Conservation (phyloP, 2,329 filamentous ascomycete genomes). For the Botrytis medusae region DNA sequence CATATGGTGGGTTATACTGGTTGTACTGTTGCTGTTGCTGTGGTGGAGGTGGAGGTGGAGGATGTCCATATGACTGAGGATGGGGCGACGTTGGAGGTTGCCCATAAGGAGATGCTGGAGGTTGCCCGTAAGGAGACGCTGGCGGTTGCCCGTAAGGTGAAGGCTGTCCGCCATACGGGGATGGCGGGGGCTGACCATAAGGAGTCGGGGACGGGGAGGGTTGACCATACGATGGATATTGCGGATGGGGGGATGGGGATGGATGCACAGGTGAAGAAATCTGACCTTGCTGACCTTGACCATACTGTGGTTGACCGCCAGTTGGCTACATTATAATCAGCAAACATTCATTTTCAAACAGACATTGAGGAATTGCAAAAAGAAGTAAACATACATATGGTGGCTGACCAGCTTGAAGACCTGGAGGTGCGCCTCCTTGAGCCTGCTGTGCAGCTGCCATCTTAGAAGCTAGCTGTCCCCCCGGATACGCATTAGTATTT, state of each 20-base stretch:
- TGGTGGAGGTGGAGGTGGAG: background rate
- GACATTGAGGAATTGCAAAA: no score
- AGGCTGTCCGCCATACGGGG: background rate
- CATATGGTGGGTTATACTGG: slow-evolving; percentile 9
- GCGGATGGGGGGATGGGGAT: slow-evolving; percentile 12
- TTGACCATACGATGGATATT: slow-evolving; percentile 6
- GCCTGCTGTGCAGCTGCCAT: slow-evolving; percentile 22
- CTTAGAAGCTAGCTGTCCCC: slow-evolving; percentile 20
- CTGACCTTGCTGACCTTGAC: slow-evolving; percentile 17
- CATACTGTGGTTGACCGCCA: slow-evolving; percentile 15
- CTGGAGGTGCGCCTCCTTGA: slow-evolving; percentile 18
- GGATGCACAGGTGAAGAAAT: slow-evolving; percentile 10
- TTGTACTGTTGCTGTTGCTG: slow-evolving; percentile 10
- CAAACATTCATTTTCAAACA: background rate
- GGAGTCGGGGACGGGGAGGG: background rate
- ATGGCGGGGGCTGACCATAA: slow-evolving; percentile 2
- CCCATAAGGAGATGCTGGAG: background rate
- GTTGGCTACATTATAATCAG: slow-evolving; percentile 17
- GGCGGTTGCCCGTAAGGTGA: background rate
- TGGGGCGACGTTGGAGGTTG: background rate
- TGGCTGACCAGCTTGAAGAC: slow-evolving; percentile 15
- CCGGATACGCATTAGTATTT: slow-evolving; percentile 19
- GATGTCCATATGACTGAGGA: slow-evolving; percentile 12
- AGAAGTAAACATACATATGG: slow-evolving; percentile 18
- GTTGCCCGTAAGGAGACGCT: background rate